A percentile compares a stretch with the other conserved stretches of the same genome.
Conservation (phyloP, 2,329 filamentous ascomycete genomes). For the Nemania sp. region DNA sequence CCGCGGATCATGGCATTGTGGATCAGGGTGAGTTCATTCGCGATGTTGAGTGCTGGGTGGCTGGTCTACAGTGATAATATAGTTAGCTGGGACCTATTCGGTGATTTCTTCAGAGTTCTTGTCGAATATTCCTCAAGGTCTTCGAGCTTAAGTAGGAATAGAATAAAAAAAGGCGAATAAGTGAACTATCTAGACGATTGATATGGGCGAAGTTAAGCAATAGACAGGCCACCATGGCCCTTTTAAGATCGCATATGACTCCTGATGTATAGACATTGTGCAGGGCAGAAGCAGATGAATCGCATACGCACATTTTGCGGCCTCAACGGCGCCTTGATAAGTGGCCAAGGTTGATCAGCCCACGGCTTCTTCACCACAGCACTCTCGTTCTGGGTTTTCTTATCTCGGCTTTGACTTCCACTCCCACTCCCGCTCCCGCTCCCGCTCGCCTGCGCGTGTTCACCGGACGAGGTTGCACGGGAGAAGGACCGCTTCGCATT, state of each 20-base stretch:
- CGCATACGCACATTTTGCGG: slow-evolving; percentile 22
- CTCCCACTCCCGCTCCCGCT: not conserved
- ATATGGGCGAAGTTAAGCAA: not conserved
- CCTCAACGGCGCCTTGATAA: slow-evolving; percentile 34
- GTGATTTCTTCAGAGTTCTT: too few relatives aligned
- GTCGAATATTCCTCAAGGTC: too few relatives aligned
- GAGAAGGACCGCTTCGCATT: slow-evolving; percentile 2
- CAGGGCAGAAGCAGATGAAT: not conserved
- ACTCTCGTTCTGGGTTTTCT: slow-evolving; percentile 16
- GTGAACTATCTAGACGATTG: too few relatives aligned
- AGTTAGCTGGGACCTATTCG: too few relatives aligned
- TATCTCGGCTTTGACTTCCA: not conserved
- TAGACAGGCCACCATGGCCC: not conserved
- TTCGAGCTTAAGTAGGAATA: not conserved
- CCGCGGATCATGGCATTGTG: slow-evolving; percentile 44
- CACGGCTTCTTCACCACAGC: slow-evolving; percentile 28
- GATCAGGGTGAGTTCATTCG: slow-evolving; percentile 40
- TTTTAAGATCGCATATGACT: too few relatives aligned
- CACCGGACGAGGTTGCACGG: not conserved
- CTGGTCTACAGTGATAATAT: slow-evolving; percentile 27
- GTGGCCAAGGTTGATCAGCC: slow-evolving; percentile 37
- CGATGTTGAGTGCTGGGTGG: slow-evolving; percentile 36
- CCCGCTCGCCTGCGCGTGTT: not conserved
- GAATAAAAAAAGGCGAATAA: not conserved
- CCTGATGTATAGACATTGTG: too few relatives aligned